A percentile compares a stretch with the other conserved stretches of the same genome.
phyloP scores from a whole-genome alignment of 805 yeast genomes.

The Kuraishia floccosa region DNA sequence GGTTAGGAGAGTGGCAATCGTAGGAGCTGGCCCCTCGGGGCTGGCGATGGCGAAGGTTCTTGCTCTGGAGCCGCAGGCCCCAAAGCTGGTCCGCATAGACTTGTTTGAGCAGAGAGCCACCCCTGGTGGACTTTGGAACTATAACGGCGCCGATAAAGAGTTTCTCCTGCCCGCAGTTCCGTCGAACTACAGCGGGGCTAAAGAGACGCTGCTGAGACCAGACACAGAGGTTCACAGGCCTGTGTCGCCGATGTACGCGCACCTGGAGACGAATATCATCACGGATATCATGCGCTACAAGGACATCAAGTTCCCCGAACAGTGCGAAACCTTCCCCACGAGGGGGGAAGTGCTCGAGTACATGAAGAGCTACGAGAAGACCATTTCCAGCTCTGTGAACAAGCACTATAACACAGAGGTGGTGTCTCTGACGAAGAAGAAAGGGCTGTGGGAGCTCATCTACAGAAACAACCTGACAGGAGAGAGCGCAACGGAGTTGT shows the following conservation, averaged over 20 bases:
- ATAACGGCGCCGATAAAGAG: constrained; percentile 13
- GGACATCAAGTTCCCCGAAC: constrained; percentile 18
- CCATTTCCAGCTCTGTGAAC: constrained; percentile 25
- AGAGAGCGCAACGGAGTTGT: constrained; percentile 5
- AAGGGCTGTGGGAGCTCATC: constrained; percentile 14
- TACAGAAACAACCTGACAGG: background rate
- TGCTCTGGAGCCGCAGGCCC: constrained; percentile 18
- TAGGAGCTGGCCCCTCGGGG: constrained; percentile 24
- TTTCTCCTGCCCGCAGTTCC: constrained; percentile 12
- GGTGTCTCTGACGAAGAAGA: constrained; percentile 21
- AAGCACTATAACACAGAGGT: constrained; percentile 33
- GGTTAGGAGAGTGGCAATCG: constrained; percentile 14
- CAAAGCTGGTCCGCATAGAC: constrained; percentile 10
- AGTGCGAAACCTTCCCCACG: constrained; percentile 41
- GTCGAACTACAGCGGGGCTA: constrained; percentile 6
- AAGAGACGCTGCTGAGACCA: constrained; percentile 1
- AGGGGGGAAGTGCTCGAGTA: constrained; percentile 54
- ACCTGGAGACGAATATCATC: constrained; percentile 20
- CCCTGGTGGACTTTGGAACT: constrained; percentile 23
- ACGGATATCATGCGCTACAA: constrained; percentile 19
- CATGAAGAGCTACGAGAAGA: constrained; percentile 39
- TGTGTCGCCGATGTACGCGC: constrained; percentile 22
- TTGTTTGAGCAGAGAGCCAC: constrained; percentile 17
- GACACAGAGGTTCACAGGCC: constrained; percentile 9
- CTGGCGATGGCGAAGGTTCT: constrained; percentile 20